Base-by-base conservation (phyloP, 768 basidiomycete species). In the Trametopsis cervina region DNA sequence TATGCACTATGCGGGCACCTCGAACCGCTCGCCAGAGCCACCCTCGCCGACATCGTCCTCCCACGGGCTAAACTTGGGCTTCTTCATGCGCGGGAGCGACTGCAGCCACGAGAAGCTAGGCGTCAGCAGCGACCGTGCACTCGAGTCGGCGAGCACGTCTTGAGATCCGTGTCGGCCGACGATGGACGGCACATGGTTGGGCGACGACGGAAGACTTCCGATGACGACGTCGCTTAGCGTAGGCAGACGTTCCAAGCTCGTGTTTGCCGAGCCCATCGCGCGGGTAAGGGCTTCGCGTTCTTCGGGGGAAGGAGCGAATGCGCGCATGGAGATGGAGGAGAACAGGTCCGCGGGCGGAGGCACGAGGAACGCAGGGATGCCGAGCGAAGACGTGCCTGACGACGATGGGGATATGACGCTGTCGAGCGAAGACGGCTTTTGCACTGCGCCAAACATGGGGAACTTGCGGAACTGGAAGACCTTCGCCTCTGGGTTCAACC, bases 241-340 rank as follows among this genome's bases (percentile, higher is more conserved):
- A 20, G 87, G 85, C 47, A 89, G 72, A 27, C 82, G 78, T 65
- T 89, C 87, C 23, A 87, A 73, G 60, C 85, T 88, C 45, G 78
- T 72, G 64, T 87, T 88, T 40, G 80, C 74, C 50, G 83, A 83
- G 40, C 84, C 82, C 12, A 91, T 66, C n/a, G 78, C 85, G 44
- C 88, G 83, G 56, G 86, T 81, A 25, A 93, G 74, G 43, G 76
- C 89, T 65, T 89, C 85, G 37, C 89, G 85, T 72, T 93, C 89
- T 53, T 83, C 88, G 46, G 83, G 85, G 53, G 89, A 91, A 25
- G 89, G 89, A 27, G 87, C 89, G 63, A 93, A 93, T 15, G 89
- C 89, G 59, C 85, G 87, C 49, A 88, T 64, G n/a, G 66, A 67
- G 42, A 64, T 57, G 22, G 59, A 47, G 49, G 61, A 67, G 62